Evolutionary conservation across 352 stramenopile species (phyloP), one percentile per base, ranked within the genome.

Genomic region (Heterotrichella gracilis): DNA sequence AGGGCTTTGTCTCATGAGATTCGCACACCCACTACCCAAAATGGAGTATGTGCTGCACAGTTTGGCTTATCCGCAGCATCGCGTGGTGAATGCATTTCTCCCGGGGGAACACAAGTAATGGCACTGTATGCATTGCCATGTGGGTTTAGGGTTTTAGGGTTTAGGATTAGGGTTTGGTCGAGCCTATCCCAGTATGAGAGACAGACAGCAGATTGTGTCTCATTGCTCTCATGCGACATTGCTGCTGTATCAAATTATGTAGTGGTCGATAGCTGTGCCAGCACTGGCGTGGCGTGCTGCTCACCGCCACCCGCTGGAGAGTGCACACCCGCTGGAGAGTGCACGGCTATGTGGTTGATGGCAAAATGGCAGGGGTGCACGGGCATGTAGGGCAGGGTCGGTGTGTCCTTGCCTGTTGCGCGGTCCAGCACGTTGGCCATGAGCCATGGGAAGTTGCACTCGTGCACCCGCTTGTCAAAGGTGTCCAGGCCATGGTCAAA

Each of bases 401-500:
- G 4, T 17, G 4, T 14, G 17, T 24, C 22, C 17, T 39, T 19
- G 19, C 71, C 70, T 3, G 69, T 70, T 2, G 70, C 63, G 4
- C 67, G 63, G 71, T 71, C 72, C 2, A 25, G 32, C 3, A 75
- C 75, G 64, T 82, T 82, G 22, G 42, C 74, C n/a, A 77, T 74
- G n/a, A 82, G 63, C 78, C 78, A 82, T 14, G 78, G 78, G 71
- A 82, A 81, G 20, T 76, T 70, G 71, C 73, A 79, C 40, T 71
- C 13, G 20, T 70, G 25, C 25, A 69, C 68, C 0, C 76, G 70
- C 13, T 74, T 39, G 21, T 64, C 39, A 41, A 80, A 73, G 24
- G 78, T 73, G 9, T 76, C 69, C 19, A 79, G 19, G 17, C 77
- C 77, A 77, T 79, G 79, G 71, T 82, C 78, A 19, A 81, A 73